Evolutionary conservation across 345 rosid genomes (phyloP), one percentile per base, ranked within the genome.

Genomic region (Euphorbia tirucalli): DNA sequence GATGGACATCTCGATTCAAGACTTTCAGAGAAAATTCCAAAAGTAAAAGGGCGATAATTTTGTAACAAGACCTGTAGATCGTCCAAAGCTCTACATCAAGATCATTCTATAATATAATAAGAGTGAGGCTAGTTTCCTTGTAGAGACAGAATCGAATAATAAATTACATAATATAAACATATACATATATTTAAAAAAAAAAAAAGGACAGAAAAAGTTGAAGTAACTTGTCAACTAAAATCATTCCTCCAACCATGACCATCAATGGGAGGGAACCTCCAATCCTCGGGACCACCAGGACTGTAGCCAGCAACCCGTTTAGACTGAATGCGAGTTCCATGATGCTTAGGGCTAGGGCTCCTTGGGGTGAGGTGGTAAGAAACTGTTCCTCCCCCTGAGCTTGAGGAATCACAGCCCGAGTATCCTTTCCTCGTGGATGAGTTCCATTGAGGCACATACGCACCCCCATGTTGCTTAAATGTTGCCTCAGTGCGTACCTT

Each of bases 391-490:
- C 88, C 90, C 16, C 92, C 87, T 0, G 95, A 87, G 71, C 93
- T 92, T 0, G 93, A 87, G 0, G 97, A 92, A 73, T 94, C 97
- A 68, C 88, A 83, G 35, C 72, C 61, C 8, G 86, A 70, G 7
- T n/a, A n/a, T n/a, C 74, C 81, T 75, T 79, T 86, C 66, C 81
- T 92, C 3, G 93, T 85, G 0, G 93, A 94, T 37, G 94, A 72
- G 85, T 89, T 94, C 95, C 97, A 90, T 25, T 88, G 89, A 1
- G 91, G 89, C 55, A 68, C 61, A 27, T 25, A 30, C 0, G 89
- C n/a, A n/a, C n/a, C 78, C 72, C 86, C 83, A 18, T 74, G 93
- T 49, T 80, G 49, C 79, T 78, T 85, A 19, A 50, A 44, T 0
- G 78, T 37, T 48, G 82, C 84, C 43, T 83, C 90, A 64, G 73